phyloP scores from a whole-genome alignment of 2,329 filamentous ascomycete genomes.

The Huntiella decipiens region DNA sequence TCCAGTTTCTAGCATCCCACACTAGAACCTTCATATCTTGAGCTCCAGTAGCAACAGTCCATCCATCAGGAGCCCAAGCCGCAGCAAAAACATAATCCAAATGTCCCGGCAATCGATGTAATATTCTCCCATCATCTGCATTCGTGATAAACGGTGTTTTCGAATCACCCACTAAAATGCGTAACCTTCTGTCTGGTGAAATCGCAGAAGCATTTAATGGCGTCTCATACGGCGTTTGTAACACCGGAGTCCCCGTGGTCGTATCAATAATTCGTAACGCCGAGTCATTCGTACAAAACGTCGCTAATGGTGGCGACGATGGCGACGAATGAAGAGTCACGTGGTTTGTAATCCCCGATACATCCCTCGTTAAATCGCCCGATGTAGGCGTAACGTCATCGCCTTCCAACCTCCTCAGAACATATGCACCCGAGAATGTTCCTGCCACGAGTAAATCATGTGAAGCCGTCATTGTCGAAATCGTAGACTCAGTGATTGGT shows the following conservation, averaged over 20 bases:
- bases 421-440: slow-evolving; percentile 38
- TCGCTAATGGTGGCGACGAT: slow-evolving; percentile 32
- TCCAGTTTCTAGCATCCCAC: slow-evolving; percentile 59
- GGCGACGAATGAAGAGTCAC: slow-evolving; percentile 11
- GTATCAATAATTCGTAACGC: slow-evolving; percentile 40
- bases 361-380: slow-evolving; percentile 28
- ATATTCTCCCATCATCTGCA: slow-evolving; percentile 42
- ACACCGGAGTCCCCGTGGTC: slow-evolving; percentile 36
- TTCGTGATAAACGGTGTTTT: slow-evolving; percentile 47
- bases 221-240: slow-evolving; percentile 32
- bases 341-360: slow-evolving; percentile 45
- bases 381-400: slow-evolving; percentile 13
- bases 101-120: slow-evolving; percentile 42
- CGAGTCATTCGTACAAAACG: slow-evolving; percentile 44
- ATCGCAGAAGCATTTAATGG: slow-evolving; percentile 56
- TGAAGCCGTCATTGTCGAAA: slow-evolving; percentile 32
- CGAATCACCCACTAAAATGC: slow-evolving; percentile 54
- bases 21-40: slow-evolving; percentile 57
- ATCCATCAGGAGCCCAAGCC: slow-evolving; percentile 62
- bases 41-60: slow-evolving; percentile 56
- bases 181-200: slow-evolving; percentile 51
- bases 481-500: slow-evolving; percentile 21
- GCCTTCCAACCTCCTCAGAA: slow-evolving; percentile 26
- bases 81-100: slow-evolving; percentile 57
- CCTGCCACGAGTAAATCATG: slow-evolving; percentile 40